phyloP scores from a whole-genome alignment of 192 early-diverging fungal species.

The Coemansia sp. region DNA sequence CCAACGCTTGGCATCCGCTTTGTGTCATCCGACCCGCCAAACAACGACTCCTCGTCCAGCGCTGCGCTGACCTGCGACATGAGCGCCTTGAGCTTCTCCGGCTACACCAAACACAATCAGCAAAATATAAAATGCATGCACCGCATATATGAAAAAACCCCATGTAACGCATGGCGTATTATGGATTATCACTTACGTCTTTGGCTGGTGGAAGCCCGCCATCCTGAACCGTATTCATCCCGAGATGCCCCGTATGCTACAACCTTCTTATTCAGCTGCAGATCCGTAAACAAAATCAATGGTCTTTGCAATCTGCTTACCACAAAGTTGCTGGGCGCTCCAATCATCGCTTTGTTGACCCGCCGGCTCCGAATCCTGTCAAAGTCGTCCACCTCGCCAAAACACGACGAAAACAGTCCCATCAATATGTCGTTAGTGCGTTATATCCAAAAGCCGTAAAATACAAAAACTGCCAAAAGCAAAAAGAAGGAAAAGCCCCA shows the following conservation, averaged over 20 bases:
- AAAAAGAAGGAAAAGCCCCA: too few species aligned
- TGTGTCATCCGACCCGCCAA: conserved; percentile 11
- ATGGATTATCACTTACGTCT: conserved; percentile 39
- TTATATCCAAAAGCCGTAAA: not conserved
- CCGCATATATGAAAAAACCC: conserved; percentile 2
- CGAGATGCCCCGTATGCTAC: conserved; percentile 53
- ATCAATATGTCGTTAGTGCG: conserved; percentile 9
- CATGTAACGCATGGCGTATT: not conserved
- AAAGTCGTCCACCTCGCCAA: conserved; percentile 35
- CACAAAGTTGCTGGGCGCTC: conserved; percentile 50
- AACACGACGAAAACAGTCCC: conserved; percentile 52
- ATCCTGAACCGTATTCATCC: conserved; percentile 41
- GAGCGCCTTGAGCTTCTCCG: conserved; percentile 44
- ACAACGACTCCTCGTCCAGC: conserved; percentile 36
- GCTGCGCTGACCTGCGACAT: conserved; percentile 51
- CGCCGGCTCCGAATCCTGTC: conserved; percentile 16
- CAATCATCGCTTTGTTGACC: conserved; percentile 53
- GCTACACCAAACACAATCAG: conserved; percentile 16
- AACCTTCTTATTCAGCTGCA: too few species aligned
- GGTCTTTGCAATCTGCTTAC: conserved; percentile 13
- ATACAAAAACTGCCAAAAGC: not conserved
- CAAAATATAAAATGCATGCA: not conserved
- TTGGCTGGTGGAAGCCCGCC: conserved; percentile 19
- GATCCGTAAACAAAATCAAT: not conserved
- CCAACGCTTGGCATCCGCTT: conserved; percentile 18